phyloP scores from a whole-genome alignment of 176 grass and related monocot species.

The Stipa capillata region DNA sequence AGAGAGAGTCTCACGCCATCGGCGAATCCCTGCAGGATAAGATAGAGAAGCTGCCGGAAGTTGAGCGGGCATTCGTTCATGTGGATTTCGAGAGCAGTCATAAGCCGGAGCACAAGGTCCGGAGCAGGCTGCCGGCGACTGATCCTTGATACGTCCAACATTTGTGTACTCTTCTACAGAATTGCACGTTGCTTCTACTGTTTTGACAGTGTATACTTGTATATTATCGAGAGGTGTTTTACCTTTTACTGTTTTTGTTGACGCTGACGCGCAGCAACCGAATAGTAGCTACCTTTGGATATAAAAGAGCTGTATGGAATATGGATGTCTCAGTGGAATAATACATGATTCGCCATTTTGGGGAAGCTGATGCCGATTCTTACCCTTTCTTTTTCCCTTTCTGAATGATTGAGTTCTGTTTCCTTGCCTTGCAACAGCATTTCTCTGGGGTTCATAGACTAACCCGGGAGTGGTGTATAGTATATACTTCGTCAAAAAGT shows the following conservation, averaged over 20 bases:
- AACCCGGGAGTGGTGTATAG: neutral
- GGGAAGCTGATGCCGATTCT: neutral
- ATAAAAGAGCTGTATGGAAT: neutral
- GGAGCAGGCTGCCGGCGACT: slow-evolving; percentile 37
- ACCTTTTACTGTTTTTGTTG: neutral
- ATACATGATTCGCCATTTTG: neutral
- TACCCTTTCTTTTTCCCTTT: neutral
- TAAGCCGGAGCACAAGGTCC: slow-evolving; percentile 68
- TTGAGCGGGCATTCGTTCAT: slow-evolving; percentile 87
- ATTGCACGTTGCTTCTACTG: neutral
- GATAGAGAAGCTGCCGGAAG: slow-evolving; percentile 62
- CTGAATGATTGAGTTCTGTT: neutral
- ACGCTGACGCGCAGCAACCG: neutral
- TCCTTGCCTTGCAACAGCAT: neutral
- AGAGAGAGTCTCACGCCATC: slow-evolving; percentile 57
- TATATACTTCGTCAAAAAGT: neutral
- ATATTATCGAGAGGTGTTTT: no score
- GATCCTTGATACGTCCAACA: slow-evolving; percentile 3
- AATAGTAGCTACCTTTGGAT: no score
- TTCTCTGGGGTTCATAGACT: neutral
- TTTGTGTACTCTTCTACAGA: neutral
- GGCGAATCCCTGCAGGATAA: slow-evolving; percentile 71
- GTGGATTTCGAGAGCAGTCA: slow-evolving; percentile 79
- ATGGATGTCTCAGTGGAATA: neutral
- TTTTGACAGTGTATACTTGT: no score